Conservation (phyloP, 441 rosid genomes). For the Pelargonium citronellum region DNA sequence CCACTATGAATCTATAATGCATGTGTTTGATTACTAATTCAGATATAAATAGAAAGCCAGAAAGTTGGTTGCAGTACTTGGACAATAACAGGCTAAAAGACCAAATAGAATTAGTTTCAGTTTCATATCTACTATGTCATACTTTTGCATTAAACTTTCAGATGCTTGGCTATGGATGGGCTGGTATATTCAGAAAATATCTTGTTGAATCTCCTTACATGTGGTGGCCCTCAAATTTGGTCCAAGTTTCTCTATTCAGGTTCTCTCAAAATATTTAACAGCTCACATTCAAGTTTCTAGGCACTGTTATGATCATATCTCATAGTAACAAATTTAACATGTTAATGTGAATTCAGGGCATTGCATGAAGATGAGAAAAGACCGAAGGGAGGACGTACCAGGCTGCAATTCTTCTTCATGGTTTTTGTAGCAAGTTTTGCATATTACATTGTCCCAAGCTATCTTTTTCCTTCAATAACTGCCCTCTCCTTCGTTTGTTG, state of each 20-base stretch:
- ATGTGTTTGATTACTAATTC: too few species aligned
- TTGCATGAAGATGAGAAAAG: slow-evolving; percentile 16
- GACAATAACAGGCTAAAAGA: neutral
- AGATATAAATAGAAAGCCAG: too few species aligned
- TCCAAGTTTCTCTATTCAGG: slow-evolving; percentile 77
- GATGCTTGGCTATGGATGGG: slow-evolving; percentile 91
- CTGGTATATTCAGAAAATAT: slow-evolving; percentile 60
- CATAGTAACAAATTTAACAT: neutral
- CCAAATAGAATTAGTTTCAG: neutral
- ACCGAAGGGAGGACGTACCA: slow-evolving; percentile 17
- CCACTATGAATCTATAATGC: too few species aligned
- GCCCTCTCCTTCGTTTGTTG: slow-evolving; percentile 15
- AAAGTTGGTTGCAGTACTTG: too few species aligned
- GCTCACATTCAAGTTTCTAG: neutral
- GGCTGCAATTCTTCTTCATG: slow-evolving; percentile 21
- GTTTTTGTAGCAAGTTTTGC: slow-evolving; percentile 17
- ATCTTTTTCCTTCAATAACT: slow-evolving; percentile 18
- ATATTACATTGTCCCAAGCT: slow-evolving; percentile 19
- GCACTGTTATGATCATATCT: neutral
- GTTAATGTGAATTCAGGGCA: neutral
- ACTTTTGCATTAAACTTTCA: slow-evolving; percentile 20
- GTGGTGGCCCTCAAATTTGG: slow-evolving; percentile 89
- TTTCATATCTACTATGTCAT: neutral
- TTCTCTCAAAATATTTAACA: slow-evolving; percentile 8
- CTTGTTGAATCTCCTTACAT: slow-evolving; percentile 77